Base-by-base conservation (phyloP, 441 rosid species). In the Biscutella laevigata region DNA sequence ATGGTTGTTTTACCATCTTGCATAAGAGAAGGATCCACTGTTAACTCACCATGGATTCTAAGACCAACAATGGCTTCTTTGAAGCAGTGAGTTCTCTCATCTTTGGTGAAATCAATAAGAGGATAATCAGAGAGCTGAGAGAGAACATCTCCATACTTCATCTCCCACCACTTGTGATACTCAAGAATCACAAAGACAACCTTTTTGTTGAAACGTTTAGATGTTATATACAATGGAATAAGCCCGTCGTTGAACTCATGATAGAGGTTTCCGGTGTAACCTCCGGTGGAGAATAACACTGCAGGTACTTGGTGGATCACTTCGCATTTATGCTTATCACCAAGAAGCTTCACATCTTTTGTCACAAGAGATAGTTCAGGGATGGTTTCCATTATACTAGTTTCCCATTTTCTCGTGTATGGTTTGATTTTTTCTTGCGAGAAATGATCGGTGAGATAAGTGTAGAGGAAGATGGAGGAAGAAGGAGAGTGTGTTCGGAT, bases 231-330 rank as follows among this genome's bases (percentile, higher is more conserved):
- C 65, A 92, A 43, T 21, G 96, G 98, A 40, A 92, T 59, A 48
- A 92, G 72, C 67, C 98, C 98, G 49, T 92, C 96, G 62, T 92
- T 88, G 64, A 92, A 92, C 69, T 92, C 98, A 28, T 92, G 98
- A 34, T 92, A 92, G 28, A 88, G 72, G 38, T 92, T 92, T 26
- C 98, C 98, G 0, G 98, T 92, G 8, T 92, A 92, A 16, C 98
- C 98, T 27, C 94, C 94, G 0, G 96, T 92, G 0, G 95, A 92
- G 72, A 88, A 92, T 61, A 92, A 48, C 76, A 86, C 79, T 0
- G 95, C 95, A 0, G 98, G 86, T 0, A 79, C 94, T 46, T 82
- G 71, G 24, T 92, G 94, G 35, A 43, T 12, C 12, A 92, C 83
- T 56, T 88, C 82, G 47, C 98, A 92, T 13, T 11, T 64, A 43